Evolutionary conservation across 208 protist species (phyloP).

Genomic region (Leishmania braziliensis): DNA sequence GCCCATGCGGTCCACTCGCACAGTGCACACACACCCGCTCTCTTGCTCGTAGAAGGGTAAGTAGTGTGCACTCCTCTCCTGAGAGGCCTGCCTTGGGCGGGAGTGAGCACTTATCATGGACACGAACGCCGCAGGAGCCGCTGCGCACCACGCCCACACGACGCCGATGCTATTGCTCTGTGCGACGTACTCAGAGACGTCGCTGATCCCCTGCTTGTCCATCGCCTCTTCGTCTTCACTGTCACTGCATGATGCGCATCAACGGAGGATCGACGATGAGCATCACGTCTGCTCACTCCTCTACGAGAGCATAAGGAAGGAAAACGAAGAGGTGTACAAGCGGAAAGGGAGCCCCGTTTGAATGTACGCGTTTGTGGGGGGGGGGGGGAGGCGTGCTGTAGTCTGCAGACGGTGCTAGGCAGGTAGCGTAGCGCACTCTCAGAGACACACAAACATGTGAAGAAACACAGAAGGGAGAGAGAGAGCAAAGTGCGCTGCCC

Average conservation of each 20-base stretch:
- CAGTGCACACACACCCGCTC: constrained; percentile 8
- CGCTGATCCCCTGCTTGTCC: constrained; percentile 4
- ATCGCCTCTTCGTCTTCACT: constrained; percentile 3
- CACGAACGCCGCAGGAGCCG: neutral
- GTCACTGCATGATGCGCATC: neutral
- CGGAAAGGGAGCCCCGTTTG: neutral
- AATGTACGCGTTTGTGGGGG: neutral
- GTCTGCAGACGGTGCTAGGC: neutral
- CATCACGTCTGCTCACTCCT: neutral
- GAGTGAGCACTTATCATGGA: constrained; percentile 9
- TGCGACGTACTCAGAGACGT: constrained; percentile 15
- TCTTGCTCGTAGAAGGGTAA: constrained; percentile 1
- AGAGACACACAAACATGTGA: neutral
- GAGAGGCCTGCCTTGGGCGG: neutral
- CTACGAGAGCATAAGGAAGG: neutral
- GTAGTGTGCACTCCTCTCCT: constrained; percentile 2
- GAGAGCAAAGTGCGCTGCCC: neutral
- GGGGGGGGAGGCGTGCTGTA: neutral
- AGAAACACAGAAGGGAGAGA: neutral
- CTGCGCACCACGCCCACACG: constrained; percentile 17
- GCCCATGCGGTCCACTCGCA: constrained; percentile 11
- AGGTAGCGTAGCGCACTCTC: neutral
- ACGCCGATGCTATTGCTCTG: neutral
- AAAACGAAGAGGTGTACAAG: neutral
- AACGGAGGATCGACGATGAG: neutral